Evolutionary conservation across 129 eudicot genomes (phyloP).

Genomic region (Arctium lappa): DNA sequence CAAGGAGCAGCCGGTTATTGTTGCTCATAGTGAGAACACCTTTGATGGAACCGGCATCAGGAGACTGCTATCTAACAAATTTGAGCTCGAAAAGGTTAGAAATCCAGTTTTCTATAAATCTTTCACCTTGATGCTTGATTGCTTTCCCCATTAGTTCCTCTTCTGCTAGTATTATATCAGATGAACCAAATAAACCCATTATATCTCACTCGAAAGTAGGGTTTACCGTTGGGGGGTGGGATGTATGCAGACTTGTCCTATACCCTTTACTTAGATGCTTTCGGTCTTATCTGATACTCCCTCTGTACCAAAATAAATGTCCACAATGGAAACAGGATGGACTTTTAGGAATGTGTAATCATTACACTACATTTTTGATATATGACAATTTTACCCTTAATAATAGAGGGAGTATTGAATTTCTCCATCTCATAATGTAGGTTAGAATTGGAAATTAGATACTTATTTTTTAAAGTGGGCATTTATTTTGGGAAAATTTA

Average conservation of each 20-base stretch:
- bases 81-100: conserved; percentile 90
- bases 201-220: not conserved
- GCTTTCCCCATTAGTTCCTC: not conserved
- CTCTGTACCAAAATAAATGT: not conserved
- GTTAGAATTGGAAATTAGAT: not conserved
- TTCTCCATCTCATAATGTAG: not conserved
- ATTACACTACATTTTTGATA: not conserved
- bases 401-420: not conserved
- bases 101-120: not conserved
- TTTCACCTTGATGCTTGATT: not conserved
- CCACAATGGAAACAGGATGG: not conserved
- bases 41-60: conserved; percentile 85
- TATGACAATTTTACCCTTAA: not conserved
- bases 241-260: not conserved
- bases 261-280: not conserved
- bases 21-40: conserved; percentile 88
- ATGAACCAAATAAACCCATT: not conserved
- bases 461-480: not conserved
- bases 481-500: not conserved
- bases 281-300: not conserved
- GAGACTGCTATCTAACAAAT: conserved; percentile 78
- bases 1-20: conserved; percentile 91
- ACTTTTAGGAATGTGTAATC: not conserved
- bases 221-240: not conserved
- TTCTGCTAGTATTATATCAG: not conserved